Percentiles rank a stretch among this genome's conserved stretches.
Conservation (phyloP, 2,329 filamentous ascomycete genomes). For the Penicillium sp. region DNA sequence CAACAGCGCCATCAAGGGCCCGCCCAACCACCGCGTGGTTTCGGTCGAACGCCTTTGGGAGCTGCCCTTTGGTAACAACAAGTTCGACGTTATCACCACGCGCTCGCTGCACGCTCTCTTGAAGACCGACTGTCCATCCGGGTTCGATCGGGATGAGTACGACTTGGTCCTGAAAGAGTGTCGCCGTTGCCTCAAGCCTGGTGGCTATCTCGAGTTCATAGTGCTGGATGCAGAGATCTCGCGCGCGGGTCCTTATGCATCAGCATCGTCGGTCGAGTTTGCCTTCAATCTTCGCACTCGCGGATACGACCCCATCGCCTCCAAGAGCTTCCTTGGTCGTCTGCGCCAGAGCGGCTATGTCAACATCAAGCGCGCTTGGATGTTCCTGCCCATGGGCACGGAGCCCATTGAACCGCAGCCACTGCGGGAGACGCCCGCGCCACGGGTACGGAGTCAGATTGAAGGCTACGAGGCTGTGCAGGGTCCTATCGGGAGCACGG, state of each 20-base stretch:
- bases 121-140: conserved; percentile 64
- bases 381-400: conserved; percentile 79
- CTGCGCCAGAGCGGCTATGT: conserved; percentile 75
- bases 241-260: conserved; percentile 75
- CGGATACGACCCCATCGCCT: conserved; percentile 84
- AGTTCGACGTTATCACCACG: conserved; percentile 91
- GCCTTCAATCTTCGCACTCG: conserved; percentile 84
- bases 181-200: conserved; percentile 87
- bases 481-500: conserved; percentile 64
- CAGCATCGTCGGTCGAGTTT: conserved; percentile 88
- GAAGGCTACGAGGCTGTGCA: conserved; percentile 60
- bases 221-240: conserved; percentile 89
- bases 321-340: conserved; percentile 75
- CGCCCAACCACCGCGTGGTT: conserved; percentile 82
- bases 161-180: conserved; percentile 82
- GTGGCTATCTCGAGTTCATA: conserved; percentile 88
- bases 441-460: conserved; percentile 37
- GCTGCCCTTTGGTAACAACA: conserved; percentile 79
- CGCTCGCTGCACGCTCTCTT: conserved; percentile 83
- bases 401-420: conserved; percentile 49
- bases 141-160: conserved; percentile 79
- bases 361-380: conserved; percentile 82
- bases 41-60: conserved; percentile 74
- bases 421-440: conserved; percentile 44
- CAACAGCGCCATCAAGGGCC: conserved; percentile 76